Conservation (phyloP, 768 basidiomycete species). For the Tulasnella sp. region DNA sequence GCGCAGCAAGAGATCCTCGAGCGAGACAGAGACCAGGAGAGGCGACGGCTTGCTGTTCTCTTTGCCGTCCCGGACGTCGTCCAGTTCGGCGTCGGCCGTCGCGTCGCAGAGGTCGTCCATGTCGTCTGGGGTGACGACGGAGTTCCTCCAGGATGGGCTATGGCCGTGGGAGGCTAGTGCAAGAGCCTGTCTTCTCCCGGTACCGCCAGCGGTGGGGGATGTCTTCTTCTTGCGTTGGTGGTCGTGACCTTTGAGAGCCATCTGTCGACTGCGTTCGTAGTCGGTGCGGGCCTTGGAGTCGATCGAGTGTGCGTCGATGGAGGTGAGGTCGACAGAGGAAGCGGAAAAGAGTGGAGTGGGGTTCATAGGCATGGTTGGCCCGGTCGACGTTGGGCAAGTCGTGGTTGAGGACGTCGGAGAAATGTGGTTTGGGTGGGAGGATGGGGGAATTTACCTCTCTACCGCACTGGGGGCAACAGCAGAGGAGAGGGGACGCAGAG, state of each 20-base stretch:
- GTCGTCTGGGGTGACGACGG: neutral
- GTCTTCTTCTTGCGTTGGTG: neutral
- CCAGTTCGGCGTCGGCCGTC: neutral
- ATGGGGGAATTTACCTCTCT: neutral
- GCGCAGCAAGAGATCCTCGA: constrained; percentile 9
- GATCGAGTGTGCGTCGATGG: neutral
- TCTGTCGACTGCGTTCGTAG: constrained; percentile 12
- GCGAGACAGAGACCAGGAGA: neutral
- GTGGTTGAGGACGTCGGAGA: neutral
- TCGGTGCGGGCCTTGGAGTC: constrained; percentile 9
- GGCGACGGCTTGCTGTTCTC: constrained; percentile 4
- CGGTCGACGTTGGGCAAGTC: neutral
- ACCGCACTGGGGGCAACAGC: neutral
- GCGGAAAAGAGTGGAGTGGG: neutral
- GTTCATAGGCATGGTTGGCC: neutral
- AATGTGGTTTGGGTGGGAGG: neutral
- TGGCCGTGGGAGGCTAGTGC: neutral
- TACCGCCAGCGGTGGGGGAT: constrained; percentile 1
- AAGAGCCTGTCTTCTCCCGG: neutral
- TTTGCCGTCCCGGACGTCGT: neutral
- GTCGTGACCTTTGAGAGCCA: constrained; percentile 11
- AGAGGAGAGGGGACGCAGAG: neutral
- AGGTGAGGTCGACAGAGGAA: neutral
- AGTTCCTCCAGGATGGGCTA: neutral
- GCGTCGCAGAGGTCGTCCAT: neutral